These are phyloP conservation scores for Anthoceros angustus DNA, from an alignment of 225 moss, liverwort and hornwort species.

Conservation along the genomic window DNA sequence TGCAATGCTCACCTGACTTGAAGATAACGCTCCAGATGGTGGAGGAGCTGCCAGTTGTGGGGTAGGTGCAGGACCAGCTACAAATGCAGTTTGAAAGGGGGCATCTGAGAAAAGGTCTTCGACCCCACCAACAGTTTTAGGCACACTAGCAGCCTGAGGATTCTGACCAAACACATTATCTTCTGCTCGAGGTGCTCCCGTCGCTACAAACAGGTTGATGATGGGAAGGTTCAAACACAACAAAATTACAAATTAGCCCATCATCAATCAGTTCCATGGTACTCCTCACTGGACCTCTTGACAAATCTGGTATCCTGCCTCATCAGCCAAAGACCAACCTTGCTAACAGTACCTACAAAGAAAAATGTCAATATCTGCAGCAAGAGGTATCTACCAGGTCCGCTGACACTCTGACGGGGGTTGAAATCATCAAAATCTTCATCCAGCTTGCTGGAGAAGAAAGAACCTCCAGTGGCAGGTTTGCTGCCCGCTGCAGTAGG, in stretches of 20 bases:
- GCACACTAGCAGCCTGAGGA: slow-evolving; percentile 12
- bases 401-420: slow-evolving; percentile 55
- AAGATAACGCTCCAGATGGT: not conserved
- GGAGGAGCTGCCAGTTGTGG: slow-evolving; percentile 12
- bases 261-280: too few relatives aligned
- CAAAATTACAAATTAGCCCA: too few relatives aligned
- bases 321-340: too few relatives aligned
- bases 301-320: too few relatives aligned
- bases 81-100: slow-evolving; percentile 46
- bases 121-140: slow-evolving; percentile 40
- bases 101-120: slow-evolving; percentile 84
- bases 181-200: slow-evolving; percentile 14
- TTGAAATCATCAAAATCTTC: slow-evolving; percentile 83
- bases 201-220: too few relatives aligned
- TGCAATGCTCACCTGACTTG: not conserved
- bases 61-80: slow-evolving; percentile 22
- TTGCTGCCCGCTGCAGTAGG: slow-evolving; percentile 19
- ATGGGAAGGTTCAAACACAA: slow-evolving; percentile 18
- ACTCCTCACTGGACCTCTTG: too few relatives aligned
- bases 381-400: slow-evolving; percentile 21
- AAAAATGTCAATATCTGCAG: not conserved
- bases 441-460: slow-evolving; percentile 15
- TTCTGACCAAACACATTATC: not conserved
- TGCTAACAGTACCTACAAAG: not conserved
- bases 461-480: not conserved